A percentile compares a stretch with the other conserved stretches of the same genome.
Conservation (phyloP, 2,329 filamentous ascomycete species). For the Blastomyces gilchristii region DNA sequence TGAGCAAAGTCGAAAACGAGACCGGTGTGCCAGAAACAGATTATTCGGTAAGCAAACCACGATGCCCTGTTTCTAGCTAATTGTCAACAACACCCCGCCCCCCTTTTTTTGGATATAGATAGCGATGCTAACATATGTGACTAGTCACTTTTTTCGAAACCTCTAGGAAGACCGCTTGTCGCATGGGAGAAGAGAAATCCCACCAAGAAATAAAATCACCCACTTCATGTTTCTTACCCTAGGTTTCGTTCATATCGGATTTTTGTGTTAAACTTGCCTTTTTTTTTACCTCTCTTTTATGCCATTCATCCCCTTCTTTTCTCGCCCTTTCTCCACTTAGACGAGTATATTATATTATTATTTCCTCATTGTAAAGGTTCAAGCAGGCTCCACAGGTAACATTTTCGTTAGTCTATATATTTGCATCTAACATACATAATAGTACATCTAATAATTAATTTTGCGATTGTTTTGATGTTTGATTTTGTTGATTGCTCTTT, state of each 20-base stretch:
- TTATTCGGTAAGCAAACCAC: constrained; percentile 38
- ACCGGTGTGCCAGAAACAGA: constrained; percentile 40
- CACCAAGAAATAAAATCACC: constrained; percentile 8
- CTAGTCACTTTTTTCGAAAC: constrained; percentile 59
- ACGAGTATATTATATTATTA: background rate
- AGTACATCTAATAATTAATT: background rate
- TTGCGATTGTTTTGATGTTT: background rate
- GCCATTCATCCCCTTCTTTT: background rate
- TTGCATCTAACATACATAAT: background rate
- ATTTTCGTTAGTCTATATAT: background rate
- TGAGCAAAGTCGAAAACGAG: constrained; percentile 58
- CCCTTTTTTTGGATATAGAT: background rate
- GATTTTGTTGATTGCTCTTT: background rate
- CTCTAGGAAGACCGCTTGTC: constrained; percentile 59
- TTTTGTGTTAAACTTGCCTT: background rate
- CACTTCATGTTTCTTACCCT: background rate
- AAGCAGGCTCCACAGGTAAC: no score
- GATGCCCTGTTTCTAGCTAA: background rate
- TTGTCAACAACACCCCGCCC: no score
- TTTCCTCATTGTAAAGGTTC: background rate
- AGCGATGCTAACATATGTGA: constrained; percentile 11
- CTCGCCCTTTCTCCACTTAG: background rate
- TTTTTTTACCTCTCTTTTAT: no score
- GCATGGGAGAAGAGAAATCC: constrained; percentile 15
- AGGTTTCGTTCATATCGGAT: background rate